Evolutionary conservation across 2,329 filamentous ascomycete genomes (phyloP), one percentile per base, ranked within the genome.

Genomic region (Fusarium mundagurra): DNA sequence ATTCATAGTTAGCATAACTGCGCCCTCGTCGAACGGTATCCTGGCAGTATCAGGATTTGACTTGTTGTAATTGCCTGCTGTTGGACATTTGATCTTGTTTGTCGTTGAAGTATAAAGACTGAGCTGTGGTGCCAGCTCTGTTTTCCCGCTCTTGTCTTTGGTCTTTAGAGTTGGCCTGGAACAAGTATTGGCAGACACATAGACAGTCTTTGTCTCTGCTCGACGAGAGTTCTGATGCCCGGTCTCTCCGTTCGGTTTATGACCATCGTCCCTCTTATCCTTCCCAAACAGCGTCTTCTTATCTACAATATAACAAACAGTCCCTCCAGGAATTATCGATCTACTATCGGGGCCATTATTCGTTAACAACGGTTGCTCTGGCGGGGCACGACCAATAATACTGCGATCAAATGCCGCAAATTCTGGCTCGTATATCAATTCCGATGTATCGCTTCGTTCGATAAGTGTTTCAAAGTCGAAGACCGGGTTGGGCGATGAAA

Each of bases 151-250:
- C 27, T 71, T 66, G 36, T 72, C 66, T 48, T 73, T 72, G 14
- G 68, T 43, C 45, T 72, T 58, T 9, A 87, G 85, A 27, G 83
- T 80, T 18, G 96, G 96, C 77, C 97, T 94, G 33, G 90, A 83
- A 82, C 96, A 99, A 2, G 94, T 95, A 75, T 95, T 98, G 48
- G 95, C 91, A 5, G 95, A 95, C 61, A 99, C 88, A 81, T 93
- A 98, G 7, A 98, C 85, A 4, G 84, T 89, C 47, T 83, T 78
- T 16, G 67, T 39, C 14, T 75, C 34, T 27, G 86, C 22, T 82
- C 82, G 31, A 82, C 72, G 59, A 78, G 72, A 48, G 11, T 64
- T 64, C n/a, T 74, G 60, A 54, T 66, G 62, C 12, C 53, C 47
- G 14, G 47, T n/a, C 53, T 50, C 39, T 11, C 77, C 73, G 4